Evolutionary conservation across 176 grass and related monocot genomes (phyloP), one percentile per base, ranked within the genome.

Genomic region (Oryza brachyantha): DNA sequence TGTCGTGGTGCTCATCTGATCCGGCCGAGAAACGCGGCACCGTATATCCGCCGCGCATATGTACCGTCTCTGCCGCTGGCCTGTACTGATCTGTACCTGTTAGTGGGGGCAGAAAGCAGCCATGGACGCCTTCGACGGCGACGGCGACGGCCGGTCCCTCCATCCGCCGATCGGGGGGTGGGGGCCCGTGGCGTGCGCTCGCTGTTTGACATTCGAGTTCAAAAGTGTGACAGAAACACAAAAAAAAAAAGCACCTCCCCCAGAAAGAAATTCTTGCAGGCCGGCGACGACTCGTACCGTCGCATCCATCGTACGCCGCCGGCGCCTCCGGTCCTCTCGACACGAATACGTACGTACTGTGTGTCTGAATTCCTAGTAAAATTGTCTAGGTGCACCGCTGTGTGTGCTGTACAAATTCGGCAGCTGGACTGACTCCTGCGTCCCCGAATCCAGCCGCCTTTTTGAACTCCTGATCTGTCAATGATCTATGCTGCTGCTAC

Each of bases 101-200:
- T 88, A 93, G 88, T 93, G 88, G 88, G 72, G 83, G 88, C 83
- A 85, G 84, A 93, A 97, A 89, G 83, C 74, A 89, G 83, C 74
- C 35, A 16, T 46, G 48, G 48, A 52, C 48, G 48, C 48, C 48
- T 52, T 80, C 35, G 90, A 91, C 73, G 83, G 69, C 81, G 88
- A 93, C 35, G 90, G 89, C 73, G 83, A 64, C 81, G 88, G 90
- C 83, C 41, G 70, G 60, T 16, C 22, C 65, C 26, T 37, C 57
- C 60, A 12, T 64, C n/a, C n/a, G n/a, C n/a, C n/a, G n/a, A n/a
- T n/a, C n/a, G n/a, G n/a, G n/a, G n/a, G n/a, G n/a, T 9, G 61
- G 29, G 46, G 6, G 46, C 10, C 46, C 46, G 26, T 12, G 19
- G 68, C 38, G 74, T 71, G 69, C 61, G 50, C 77, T 5, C 21